These are phyloP conservation scores for Syzygium jambos DNA, from an alignment of 345 rosid genomes.

Conservation along the genomic window DNA sequence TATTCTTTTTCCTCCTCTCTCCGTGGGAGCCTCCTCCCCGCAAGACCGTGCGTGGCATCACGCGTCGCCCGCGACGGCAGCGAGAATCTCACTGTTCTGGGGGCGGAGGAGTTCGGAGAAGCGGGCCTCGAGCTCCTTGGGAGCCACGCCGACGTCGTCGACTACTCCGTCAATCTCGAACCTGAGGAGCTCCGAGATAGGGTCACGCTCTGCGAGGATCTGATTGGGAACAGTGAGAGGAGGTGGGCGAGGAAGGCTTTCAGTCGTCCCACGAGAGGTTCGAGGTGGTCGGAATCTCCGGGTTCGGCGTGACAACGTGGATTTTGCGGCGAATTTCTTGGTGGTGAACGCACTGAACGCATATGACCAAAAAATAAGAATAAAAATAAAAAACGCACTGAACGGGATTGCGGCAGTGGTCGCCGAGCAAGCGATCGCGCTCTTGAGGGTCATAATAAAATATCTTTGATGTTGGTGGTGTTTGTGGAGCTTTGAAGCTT, in stretches of 20 bases:
- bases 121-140: too few species aligned
- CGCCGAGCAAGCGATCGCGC: neutral
- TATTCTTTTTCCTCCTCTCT: too few species aligned
- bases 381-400: too few species aligned
- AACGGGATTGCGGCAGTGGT: neutral
- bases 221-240: neutral
- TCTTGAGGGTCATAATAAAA: neutral
- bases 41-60: too few species aligned
- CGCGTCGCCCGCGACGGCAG: too few species aligned
- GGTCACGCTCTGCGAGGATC: neutral
- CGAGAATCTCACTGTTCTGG: too few species aligned
- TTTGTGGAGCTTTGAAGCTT: neutral
- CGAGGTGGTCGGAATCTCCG: fast-evolving
- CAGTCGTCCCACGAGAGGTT: neutral
- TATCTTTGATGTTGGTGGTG: neutral
- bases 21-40: too few species aligned
- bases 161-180: neutral
- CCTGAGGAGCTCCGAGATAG: neutral
- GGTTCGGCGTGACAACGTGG: too few species aligned
- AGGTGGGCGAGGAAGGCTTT: neutral
- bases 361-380: too few species aligned
- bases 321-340: neutral
- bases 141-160: neutral
- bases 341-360: neutral
- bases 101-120: too few species aligned